Evolutionary conservation across 768 basidiomycete genomes (phyloP), one percentile per base, ranked within the genome.

Genomic region (Leccinum boreale): DNA sequence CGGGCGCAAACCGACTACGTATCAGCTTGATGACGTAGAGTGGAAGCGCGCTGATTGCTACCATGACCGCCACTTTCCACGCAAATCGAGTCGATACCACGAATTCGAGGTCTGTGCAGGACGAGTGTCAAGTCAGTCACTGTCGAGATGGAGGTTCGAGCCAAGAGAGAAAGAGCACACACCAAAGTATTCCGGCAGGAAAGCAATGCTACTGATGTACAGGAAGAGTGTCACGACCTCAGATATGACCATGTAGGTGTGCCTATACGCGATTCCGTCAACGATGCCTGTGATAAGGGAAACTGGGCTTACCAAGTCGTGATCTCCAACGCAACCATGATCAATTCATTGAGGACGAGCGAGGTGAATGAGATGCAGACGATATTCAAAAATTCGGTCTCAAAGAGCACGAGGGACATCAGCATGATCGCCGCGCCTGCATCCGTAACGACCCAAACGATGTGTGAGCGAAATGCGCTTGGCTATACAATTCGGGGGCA

Each of bases 301-400:
- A 31, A 26, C 5, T 8, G n/a, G 39, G 58, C n/a, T 55, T 65
- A 92, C 96, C 96, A 99, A 60, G 92, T 98, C 3, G 95, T 98
- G 58, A 98, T 94, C 74, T 98, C 95, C 64, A 98, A 73, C 2
- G 95, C 94, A 48, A 98, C 97, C 97, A 98, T 99, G 74, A 98
- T 94, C 52, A 99, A 84, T 70, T 98, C 97, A 70, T 99, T 99
- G 28, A 98, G 78, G 62, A 99, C 85, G 56, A 98, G 79, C 1
- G 97, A 92, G 1, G 95, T 97, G 71, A 97, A 99, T 1, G 97
- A 98, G 63, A 98, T 99, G 19, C 96, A 89, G 29, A 99, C 97
- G 59, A 99, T 98, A 70, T 98, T 97, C 63, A 98, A 73, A 74
- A 98, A 98, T 67, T 99, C 95, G 53, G 84, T 95, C 75, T 99